Conservation (phyloP, 805 yeast genomes). For the Candida insectalens region DNA sequence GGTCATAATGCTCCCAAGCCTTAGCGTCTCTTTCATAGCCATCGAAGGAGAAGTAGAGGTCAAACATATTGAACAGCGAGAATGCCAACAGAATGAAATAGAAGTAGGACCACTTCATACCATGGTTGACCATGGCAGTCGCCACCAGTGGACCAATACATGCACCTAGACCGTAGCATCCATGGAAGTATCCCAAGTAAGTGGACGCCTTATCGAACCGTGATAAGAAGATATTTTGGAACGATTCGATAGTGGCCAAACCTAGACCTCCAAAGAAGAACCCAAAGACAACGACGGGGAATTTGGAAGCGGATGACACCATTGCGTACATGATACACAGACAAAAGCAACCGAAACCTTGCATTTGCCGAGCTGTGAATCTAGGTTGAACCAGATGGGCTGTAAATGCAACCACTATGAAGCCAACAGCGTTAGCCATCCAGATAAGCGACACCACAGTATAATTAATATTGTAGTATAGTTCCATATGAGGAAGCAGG, state of each 20-base stretch:
- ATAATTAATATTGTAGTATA: slow-evolving; percentile 35
- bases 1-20: slow-evolving; percentile 25
- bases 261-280: slow-evolving; percentile 55
- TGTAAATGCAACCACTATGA: slow-evolving; percentile 37
- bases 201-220: slow-evolving; percentile 44
- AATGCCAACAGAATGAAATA: slow-evolving; percentile 39
- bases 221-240: slow-evolving; percentile 41
- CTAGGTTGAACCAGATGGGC: slow-evolving; percentile 32
- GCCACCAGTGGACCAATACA: slow-evolving; percentile 60
- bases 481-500: slow-evolving; percentile 44
- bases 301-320: slow-evolving; percentile 38
- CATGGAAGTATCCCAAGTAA: slow-evolving; percentile 56
- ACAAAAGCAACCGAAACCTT: slow-evolving; percentile 28
- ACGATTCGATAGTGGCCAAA: slow-evolving; percentile 37
- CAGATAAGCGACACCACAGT: slow-evolving; percentile 49
- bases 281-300: slow-evolving; percentile 37
- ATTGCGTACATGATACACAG: slow-evolving; percentile 33
- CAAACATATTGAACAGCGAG: slow-evolving; percentile 24
- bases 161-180: slow-evolving; percentile 65
- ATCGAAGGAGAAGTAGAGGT: slow-evolving; percentile 34
- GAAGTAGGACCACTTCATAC: slow-evolving; percentile 44
- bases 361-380: slow-evolving; percentile 32
- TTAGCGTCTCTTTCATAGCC: slow-evolving; percentile 37
- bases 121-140: slow-evolving; percentile 39
- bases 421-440: slow-evolving; percentile 51